Evolutionary conservation across 106 monocot genomes (phyloP), one percentile per base, ranked within the genome.

Genomic region (Dendrobium catenatum): DNA sequence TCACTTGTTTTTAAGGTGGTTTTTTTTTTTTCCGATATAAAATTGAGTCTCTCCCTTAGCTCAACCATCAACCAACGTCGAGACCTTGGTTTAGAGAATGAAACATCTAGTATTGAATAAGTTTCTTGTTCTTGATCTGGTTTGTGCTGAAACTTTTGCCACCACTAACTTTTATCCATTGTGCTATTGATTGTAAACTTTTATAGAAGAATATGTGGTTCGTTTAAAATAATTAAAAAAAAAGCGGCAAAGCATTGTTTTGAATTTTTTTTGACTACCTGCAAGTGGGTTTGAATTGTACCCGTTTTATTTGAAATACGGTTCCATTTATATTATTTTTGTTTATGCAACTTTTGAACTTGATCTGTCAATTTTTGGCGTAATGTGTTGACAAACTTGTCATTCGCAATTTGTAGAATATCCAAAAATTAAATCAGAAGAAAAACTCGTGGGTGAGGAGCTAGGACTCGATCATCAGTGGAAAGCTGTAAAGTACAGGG

Each of bases 401-500:
- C 76, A 49, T 42, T 76, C 16, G 24, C 18, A 76, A 48, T 76
- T 68, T 83, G 78, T 92, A 97, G 97, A 92, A 33, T 97, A 97
- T 85, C 92, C 92, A 48, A 87, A 87, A 82, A 81, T 92, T 59
- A 91, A 92, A 82, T 58, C 72, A 27, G 89, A 92, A 83, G 94
- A 92, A 76, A 94, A 85, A 85, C 27, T 77, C 56, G 75, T 91
- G 77, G 89, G 92, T 20, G 85, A 90, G 77, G 94, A 94, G 76
- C 55, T 94, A 43, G 90, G 85, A 72, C 84, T 80, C 5, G 76
- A 85, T 78, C 79, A 90, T 83, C 56, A 51, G 7, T 97, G 94
- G 97, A 90, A 89, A 79, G 85, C 88, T 16, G 83, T 94, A 43
- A 61, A 81, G 75, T 94, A 89, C 73, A 90, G 46, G 64, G 86